Base-by-base conservation (phyloP, 2,329 filamentous ascomycete genomes). In the Diaporthe aspalathi region DNA sequence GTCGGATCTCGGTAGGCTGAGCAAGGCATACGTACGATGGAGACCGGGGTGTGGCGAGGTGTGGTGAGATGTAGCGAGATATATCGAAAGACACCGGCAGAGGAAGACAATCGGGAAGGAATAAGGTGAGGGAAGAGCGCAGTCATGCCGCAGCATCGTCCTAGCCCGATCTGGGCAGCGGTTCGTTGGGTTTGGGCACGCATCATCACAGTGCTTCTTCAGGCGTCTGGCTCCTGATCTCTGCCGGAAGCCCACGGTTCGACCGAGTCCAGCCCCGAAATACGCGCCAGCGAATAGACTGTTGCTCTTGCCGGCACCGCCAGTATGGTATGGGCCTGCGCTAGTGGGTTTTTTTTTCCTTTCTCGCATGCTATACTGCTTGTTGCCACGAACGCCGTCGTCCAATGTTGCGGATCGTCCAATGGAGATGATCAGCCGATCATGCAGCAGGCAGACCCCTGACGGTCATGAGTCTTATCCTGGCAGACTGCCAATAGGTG, bases 341-440 rank as follows among this genome's bases (percentile, higher is more conserved):
- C 45, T 35, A 22, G 35, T 53, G 47, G 47, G 40, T 29, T n/a
- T 43, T 35, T 40, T n/a, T n/a, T n/a, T n/a, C n/a, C n/a, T n/a
- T n/a, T n/a, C n/a, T 43, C 66, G 43, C 50, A 56, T 56, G 40
- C 38, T 47, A 43, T 47, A 68, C 66, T 56, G 38, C 29, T 68
- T 56, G 56, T 52, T 40, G 53, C 53, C 32, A 52, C 50, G 29
- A 50, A 20, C 8, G 53, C 67, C 27, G 53, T 70, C 69, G 62
- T 67, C 69, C 52, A 47, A 60, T 70, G 29, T 70, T 67, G 40
- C 68, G 52, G 68, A 56, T 65, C 68, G 60, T 49, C 49, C 11
- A 49, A 27, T n/a, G 38, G 12, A 35, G 49, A 35, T 65, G 57
- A 70, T 65, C 68, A 70, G 29, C 57, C 49, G 56, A 47, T 63